Evolutionary conservation across 805 yeast species (phyloP).

Genomic region (Lipomyces yamanashiensis): DNA sequence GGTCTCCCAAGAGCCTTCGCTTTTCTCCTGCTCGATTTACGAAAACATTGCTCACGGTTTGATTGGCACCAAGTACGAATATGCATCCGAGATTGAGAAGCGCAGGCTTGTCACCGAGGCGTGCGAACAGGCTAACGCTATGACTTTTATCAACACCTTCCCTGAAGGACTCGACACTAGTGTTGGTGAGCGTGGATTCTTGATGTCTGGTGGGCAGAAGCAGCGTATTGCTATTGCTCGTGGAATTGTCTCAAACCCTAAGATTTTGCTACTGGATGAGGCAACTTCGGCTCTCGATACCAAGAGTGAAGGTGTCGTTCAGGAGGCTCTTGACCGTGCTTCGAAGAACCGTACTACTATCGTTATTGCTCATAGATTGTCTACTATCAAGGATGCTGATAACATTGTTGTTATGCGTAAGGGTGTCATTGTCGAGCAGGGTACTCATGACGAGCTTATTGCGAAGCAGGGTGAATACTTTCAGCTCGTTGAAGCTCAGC

Average conservation of each 20-base stretch:
- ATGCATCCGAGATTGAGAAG: slow-evolving; percentile 48
- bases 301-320: slow-evolving; percentile 63
- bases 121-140: slow-evolving; percentile 57
- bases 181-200: slow-evolving; percentile 62
- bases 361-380: slow-evolving; percentile 58
- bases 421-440: slow-evolving; percentile 53
- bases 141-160: slow-evolving; percentile 54
- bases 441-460: slow-evolving; percentile 45
- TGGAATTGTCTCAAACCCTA: slow-evolving; percentile 59
- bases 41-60: slow-evolving; percentile 84
- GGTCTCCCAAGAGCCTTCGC: slow-evolving; percentile 60
- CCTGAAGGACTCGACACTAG: slow-evolving; percentile 56
- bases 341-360: slow-evolving; percentile 51
- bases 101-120: slow-evolving; percentile 50
- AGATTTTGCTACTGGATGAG: slow-evolving; percentile 62
- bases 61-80: slow-evolving; percentile 41
- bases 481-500: slow-evolving; percentile 42
- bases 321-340: slow-evolving; percentile 52
- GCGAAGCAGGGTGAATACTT: slow-evolving; percentile 38
- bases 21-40: slow-evolving; percentile 78
- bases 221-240: slow-evolving; percentile 70
- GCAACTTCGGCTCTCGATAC: slow-evolving; percentile 72
- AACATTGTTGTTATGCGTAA: slow-evolving; percentile 51
- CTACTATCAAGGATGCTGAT: slow-evolving; percentile 57
- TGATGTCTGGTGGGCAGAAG: slow-evolving; percentile 70